A percentile compares a stretch with the other conserved stretches of the same genome.
These are phyloP conservation scores for Trichoderma breve DNA, from an alignment of 2,329 filamentous ascomycete genomes.

Conservation along the genomic window DNA sequence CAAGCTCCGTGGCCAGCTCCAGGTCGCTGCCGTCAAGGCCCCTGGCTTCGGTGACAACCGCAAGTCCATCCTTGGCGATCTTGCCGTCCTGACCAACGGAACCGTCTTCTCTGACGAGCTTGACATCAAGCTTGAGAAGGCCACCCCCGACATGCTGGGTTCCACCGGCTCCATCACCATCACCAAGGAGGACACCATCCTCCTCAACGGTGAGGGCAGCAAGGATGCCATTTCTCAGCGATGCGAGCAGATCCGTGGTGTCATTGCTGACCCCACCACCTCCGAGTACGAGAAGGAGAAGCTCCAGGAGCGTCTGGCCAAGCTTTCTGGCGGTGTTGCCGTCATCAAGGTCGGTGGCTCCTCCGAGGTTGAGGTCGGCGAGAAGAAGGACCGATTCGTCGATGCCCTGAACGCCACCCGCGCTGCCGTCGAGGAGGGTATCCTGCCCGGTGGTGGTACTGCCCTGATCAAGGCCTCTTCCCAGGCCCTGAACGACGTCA, in stretches of 20 bases:
- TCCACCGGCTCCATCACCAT: constrained; percentile 98
- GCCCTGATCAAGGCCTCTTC: constrained; percentile 94
- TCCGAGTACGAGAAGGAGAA: constrained; percentile 99
- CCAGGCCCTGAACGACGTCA: constrained; percentile 79
- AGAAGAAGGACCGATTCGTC: constrained; percentile 99
- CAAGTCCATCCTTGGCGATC: constrained; percentile 97
- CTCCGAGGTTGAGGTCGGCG: constrained; percentile 96
- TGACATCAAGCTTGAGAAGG: constrained; percentile 98
- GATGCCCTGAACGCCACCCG: constrained; percentile 97
- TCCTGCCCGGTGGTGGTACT: constrained; percentile 96
- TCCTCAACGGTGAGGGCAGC: constrained; percentile 93
- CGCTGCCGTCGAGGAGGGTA: constrained; percentile 97
- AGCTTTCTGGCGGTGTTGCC: constrained; percentile 97
- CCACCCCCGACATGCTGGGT: constrained; percentile 91
- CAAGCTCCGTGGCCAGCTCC: constrained; percentile 99
- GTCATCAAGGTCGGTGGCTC: constrained; percentile 99
- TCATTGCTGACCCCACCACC: constrained; percentile 89
- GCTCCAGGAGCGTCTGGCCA: constrained; percentile 98
- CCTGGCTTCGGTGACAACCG: constrained; percentile 99
- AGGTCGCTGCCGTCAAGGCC: constrained; percentile 97
- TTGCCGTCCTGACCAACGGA: constrained; percentile 92
- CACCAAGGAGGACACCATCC: constrained; percentile 99
- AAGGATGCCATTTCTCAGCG: constrained; percentile 92
- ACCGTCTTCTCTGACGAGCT: constrained; percentile 98
- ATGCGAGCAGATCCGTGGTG: constrained; percentile 98